Evolutionary conservation across 2,329 filamentous ascomycete species (phyloP).

Genomic region (Colletotrichum navitas): DNA sequence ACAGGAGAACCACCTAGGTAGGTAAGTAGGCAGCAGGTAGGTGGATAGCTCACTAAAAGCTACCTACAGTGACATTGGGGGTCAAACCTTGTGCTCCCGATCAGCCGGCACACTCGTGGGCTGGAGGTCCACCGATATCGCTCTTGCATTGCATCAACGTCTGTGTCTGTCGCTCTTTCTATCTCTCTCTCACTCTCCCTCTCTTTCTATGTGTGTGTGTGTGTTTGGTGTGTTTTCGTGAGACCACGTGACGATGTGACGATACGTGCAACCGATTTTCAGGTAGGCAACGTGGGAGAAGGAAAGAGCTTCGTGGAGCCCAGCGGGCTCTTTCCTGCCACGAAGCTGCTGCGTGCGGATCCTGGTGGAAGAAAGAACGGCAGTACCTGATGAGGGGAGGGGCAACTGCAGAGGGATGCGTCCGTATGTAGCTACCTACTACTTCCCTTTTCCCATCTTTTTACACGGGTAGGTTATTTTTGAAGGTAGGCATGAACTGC

Average conservation of each 20-base stretch:
- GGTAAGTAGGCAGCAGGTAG: too few species aligned
- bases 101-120: too few species aligned
- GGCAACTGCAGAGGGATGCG: not conserved
- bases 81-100: not conserved
- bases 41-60: too few species aligned
- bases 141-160: not conserved
- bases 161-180: not conserved
- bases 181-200: too few species aligned
- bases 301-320: not conserved
- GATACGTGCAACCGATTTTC: not conserved
- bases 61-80: not conserved
- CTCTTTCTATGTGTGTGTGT: not conserved
- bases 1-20: too few species aligned
- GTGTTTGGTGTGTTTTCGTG: not conserved
- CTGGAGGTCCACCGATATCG: not conserved
- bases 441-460: not conserved
- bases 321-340: not conserved
- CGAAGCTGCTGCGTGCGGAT: too few species aligned
- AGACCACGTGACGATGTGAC: slow-evolving; percentile 18
- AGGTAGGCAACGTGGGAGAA: not conserved
- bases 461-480: not conserved
- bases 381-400: not conserved
- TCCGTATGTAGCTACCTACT: too few species aligned
- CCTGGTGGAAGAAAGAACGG: not conserved
- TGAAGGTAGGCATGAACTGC: too few species aligned